These are phyloP conservation scores for Thermothelomyces thermophilus DNA, from an alignment of 2,329 filamentous ascomycete genomes.

Conservation along the genomic window DNA sequence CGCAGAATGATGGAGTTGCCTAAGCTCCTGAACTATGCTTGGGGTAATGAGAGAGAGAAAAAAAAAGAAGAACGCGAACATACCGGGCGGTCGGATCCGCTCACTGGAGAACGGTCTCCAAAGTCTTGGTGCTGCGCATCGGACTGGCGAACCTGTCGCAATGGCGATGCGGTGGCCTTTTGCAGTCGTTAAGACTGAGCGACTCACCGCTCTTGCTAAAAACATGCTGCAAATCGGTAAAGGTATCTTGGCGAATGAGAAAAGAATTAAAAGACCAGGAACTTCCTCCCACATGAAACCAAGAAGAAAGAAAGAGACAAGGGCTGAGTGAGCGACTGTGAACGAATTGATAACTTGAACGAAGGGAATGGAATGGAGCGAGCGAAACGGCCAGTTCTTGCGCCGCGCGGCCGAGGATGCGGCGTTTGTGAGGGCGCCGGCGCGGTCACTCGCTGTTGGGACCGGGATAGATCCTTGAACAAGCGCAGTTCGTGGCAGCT, in stretches of 20 bases:
- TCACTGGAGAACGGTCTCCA: no score
- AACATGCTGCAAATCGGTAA: slow-evolving; percentile 4
- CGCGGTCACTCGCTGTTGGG: slow-evolving; percentile 12
- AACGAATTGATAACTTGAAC: slow-evolving; percentile 3
- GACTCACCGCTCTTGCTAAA: slow-evolving; percentile 9
- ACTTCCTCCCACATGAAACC: not conserved
- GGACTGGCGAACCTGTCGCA: not conserved
- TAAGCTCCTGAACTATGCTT: not conserved
- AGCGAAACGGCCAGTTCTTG: slow-evolving; percentile 5
- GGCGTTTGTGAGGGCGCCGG: not conserved
- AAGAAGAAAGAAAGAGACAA: no score
- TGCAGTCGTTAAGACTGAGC: not conserved
- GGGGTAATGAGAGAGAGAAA: not conserved
- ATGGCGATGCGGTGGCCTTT: not conserved
- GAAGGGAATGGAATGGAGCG: slow-evolving; percentile 5
- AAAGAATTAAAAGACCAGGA: not conserved
- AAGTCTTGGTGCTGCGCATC: not conserved
- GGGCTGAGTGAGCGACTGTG: slow-evolving; percentile 1
- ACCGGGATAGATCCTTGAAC: not conserved
- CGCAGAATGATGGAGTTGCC: no score
- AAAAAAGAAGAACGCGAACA: not conserved
- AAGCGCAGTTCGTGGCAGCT: slow-evolving; percentile 2
- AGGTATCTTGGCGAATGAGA: not conserved
- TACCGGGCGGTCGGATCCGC: slow-evolving; percentile 1
- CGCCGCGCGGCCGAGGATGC: not conserved